Conservation (phyloP, 768 basidiomycete species). For the Ephemerocybe angulata region DNA sequence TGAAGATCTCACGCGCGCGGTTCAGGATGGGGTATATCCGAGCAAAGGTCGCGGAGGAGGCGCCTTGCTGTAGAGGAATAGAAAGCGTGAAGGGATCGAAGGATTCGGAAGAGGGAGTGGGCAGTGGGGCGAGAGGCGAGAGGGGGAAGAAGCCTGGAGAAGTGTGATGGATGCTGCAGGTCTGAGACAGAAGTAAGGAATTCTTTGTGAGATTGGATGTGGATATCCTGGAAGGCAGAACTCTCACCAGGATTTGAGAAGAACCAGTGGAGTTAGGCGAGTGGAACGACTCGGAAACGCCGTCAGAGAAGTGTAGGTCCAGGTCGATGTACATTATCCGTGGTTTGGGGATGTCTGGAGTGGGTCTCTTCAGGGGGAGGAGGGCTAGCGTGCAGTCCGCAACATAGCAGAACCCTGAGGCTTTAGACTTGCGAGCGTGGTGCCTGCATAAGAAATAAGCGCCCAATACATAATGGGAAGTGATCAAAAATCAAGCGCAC, state of each 20-base stretch:
- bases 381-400: slow-evolving; percentile 85
- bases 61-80: slow-evolving; percentile 71
- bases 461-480: too few relatives aligned
- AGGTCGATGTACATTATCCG: slow-evolving; percentile 89
- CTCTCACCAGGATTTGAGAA: slow-evolving; percentile 47
- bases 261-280: slow-evolving; percentile 30
- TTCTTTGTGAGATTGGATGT: not conserved
- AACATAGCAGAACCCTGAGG: slow-evolving; percentile 93
- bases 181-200: slow-evolving; percentile 34
- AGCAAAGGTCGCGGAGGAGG: slow-evolving; percentile 58
- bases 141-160: slow-evolving; percentile 82
- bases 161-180: slow-evolving; percentile 81
- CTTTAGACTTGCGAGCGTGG: slow-evolving; percentile 73
- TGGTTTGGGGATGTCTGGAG: slow-evolving; percentile 21
- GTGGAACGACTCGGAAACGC: slow-evolving; percentile 74
- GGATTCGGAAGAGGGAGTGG: slow-evolving; percentile 28
- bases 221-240: not conserved
- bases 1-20: slow-evolving; percentile 52
- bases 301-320: slow-evolving; percentile 90
- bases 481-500: slow-evolving; percentile 32
- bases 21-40: slow-evolving; percentile 67
- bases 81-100: slow-evolving; percentile 73
- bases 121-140: slow-evolving; percentile 48
- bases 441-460: too few relatives aligned
- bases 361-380: slow-evolving; percentile 53